These are phyloP conservation scores for Singerocomus rubriflavus DNA, from an alignment of 1,284 basidiomycete genomes.

Conservation along the genomic window DNA sequence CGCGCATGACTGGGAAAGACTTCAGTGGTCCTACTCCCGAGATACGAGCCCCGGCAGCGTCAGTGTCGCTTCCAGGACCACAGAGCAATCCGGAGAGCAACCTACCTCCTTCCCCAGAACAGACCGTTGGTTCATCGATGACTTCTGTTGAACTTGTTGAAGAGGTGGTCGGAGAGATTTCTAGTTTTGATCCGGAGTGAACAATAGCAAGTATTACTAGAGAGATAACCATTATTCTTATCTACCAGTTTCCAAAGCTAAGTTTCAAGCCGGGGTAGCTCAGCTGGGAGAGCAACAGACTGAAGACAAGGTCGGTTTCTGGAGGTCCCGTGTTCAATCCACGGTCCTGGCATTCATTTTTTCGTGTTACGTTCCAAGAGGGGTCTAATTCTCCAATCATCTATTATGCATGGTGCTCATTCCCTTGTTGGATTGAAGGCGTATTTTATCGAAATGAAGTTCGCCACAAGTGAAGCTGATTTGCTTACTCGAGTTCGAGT, in stretches of 20 bases:
- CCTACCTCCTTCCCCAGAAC: background rate
- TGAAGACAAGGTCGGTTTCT: slow-evolving; percentile 45
- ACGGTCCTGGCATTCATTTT: slow-evolving; percentile 45
- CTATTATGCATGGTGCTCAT: no score
- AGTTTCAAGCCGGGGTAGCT: slow-evolving; percentile 55
- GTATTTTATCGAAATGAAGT: no score
- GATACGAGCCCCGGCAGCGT: slow-evolving; percentile 49
- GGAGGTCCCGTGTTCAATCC: slow-evolving; percentile 60
- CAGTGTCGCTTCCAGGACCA: slow-evolving; percentile 30
- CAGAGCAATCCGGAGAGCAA: slow-evolving; percentile 1
- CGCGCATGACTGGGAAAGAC: slow-evolving; percentile 76
- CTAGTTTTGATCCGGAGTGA: slow-evolving; percentile 25
- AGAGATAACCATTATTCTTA: background rate
- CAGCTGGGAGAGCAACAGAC: slow-evolving; percentile 81
- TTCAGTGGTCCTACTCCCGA: slow-evolving; percentile 76
- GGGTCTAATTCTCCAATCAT: no score
- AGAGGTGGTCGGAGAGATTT: slow-evolving; percentile 34
- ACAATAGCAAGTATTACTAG: background rate
- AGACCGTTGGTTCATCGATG: slow-evolving; percentile 2
- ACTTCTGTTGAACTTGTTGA: slow-evolving; percentile 18
- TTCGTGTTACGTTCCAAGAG: no score
- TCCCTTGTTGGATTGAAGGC: no score
- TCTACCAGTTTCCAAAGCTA: background rate
- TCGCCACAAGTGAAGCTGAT: no score
- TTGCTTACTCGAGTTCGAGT: background rate